Evolutionary conservation across 352 stramenopile species (phyloP), one percentile per base, ranked within the genome.

Genomic region (Globisporangium splendens): DNA sequence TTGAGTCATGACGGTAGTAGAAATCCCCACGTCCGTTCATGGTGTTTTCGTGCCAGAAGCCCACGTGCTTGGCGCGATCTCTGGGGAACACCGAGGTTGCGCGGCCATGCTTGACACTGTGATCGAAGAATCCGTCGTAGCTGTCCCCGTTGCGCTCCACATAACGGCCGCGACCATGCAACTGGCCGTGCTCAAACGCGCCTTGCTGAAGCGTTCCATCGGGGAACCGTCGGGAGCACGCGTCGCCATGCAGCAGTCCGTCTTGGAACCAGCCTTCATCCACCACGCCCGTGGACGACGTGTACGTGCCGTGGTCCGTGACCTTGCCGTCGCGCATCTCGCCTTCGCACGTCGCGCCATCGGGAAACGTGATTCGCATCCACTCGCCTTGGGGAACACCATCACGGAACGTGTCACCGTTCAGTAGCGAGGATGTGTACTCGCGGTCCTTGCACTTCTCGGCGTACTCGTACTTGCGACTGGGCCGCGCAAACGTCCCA

Each of bases 211-310:
- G 47, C 0, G 67, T 80, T 8, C 75, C 78, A 35, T 88, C 72
- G 3, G 74, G 78, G 43, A 83, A 83, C 13, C 54, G 61, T n/a
- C 78, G 65, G 3, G 59, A 65, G 18, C 78, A 86, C 18, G 61
- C 63, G 24, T 76, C 60, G 1, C 80, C 80, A 24, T 91, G 72
- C 17, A 91, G 57, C 22, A 79, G 51, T 3, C 80, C 80, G 20
- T 86, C 77, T 0, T 71, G n/a, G 44, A 91, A 91, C 18, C 56
- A 63, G 1, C 80, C 80, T 72, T 91, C 78, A 20, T 91, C 80
- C 3, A 88, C 53, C 11, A 91, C 70, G 0, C 76, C 78, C 0
- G 76, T 83, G 8, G 78, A 88, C 17, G 76, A 89, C 15, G 72
- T 77, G 56, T 91, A 86, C 22, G 57, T 68, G 10, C 80, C 80